Evolutionary conservation across 371 early-diverging fungal species (phyloP).

Genomic region (Syncephalastrum sp.): DNA sequence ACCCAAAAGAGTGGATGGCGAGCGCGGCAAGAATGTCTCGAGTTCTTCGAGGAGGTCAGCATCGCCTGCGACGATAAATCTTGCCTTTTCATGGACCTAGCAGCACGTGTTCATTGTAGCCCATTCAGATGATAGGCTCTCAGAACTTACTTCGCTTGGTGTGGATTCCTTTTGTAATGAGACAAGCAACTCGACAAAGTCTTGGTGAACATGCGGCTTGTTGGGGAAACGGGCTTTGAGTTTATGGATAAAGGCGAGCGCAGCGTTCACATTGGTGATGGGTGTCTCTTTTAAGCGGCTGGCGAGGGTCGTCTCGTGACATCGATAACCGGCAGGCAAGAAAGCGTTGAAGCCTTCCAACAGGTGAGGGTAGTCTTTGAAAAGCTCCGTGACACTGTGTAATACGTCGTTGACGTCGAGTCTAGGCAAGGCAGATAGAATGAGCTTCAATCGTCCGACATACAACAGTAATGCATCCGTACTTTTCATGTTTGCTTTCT

Average conservation of each 20-base stretch:
- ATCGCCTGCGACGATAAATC: too few relatives aligned
- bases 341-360: conserved; percentile 99
- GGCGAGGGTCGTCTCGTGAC: conserved; percentile 81
- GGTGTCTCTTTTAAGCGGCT: conserved; percentile 15
- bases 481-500: conserved; percentile 81
- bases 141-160: too few relatives aligned
- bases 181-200: conserved; percentile 1
- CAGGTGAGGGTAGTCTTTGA: conserved; percentile 87
- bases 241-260: not conserved
- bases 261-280: not conserved
- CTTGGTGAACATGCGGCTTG: too few relatives aligned
- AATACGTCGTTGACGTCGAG: conserved; percentile 66
- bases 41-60: too few relatives aligned
- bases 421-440: conserved; percentile 55
- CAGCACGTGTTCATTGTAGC: too few relatives aligned
- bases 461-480: not conserved
- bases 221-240: too few relatives aligned
- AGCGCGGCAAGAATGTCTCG: too few relatives aligned
- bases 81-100: too few relatives aligned
- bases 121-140: not conserved
- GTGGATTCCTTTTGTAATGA: not conserved
- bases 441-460: not conserved
- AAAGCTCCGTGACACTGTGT: conserved; percentile 87
- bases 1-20: too few relatives aligned
- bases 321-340: conserved; percentile 92